These are phyloP conservation scores for Podila epigama DNA, from an alignment of 192 early-diverging fungal species.

Conservation along the genomic window DNA sequence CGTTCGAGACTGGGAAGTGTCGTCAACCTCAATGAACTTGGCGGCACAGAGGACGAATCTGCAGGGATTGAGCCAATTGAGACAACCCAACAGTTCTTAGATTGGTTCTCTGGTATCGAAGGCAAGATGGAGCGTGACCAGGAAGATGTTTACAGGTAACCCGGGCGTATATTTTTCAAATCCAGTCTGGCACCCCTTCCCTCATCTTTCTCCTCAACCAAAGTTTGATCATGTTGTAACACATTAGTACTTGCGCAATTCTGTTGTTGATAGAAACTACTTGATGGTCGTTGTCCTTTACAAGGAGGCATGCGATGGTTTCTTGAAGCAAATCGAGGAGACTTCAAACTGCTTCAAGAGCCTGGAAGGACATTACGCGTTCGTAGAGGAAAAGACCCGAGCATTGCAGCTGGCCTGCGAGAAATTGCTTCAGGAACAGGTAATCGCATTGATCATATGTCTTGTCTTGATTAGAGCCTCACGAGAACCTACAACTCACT, in stretches of 20 bases:
- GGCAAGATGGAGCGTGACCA: constrained; percentile 85
- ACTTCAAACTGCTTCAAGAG: constrained; percentile 64
- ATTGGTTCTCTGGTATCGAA: constrained; percentile 90
- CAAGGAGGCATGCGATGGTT: constrained; percentile 68
- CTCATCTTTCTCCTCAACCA: no score
- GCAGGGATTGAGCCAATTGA: constrained; percentile 71
- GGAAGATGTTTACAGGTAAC: constrained; percentile 84
- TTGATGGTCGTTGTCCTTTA: constrained; percentile 65
- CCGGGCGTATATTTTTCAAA: no score
- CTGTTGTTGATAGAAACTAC: constrained; percentile 75
- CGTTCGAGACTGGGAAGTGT: constrained; percentile 28
- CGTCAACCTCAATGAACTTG: constrained; percentile 9
- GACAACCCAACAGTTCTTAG: constrained; percentile 91
- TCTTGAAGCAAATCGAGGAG: constrained; percentile 66
- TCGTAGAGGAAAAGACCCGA: constrained; percentile 79
- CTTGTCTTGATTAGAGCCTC: no score
- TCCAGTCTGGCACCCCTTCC: no score
- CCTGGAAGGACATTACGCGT: constrained; percentile 76
- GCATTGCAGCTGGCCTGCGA: constrained; percentile 84
- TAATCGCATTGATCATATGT: no score
- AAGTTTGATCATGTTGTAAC: no score
- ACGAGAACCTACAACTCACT: no score
- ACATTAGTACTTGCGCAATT: no score
- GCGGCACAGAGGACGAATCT: constrained; percentile 29
- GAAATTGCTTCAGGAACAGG: constrained; percentile 73